Conservation (phyloP, 23 red algal species). For the Gracilariopsis chorda region DNA sequence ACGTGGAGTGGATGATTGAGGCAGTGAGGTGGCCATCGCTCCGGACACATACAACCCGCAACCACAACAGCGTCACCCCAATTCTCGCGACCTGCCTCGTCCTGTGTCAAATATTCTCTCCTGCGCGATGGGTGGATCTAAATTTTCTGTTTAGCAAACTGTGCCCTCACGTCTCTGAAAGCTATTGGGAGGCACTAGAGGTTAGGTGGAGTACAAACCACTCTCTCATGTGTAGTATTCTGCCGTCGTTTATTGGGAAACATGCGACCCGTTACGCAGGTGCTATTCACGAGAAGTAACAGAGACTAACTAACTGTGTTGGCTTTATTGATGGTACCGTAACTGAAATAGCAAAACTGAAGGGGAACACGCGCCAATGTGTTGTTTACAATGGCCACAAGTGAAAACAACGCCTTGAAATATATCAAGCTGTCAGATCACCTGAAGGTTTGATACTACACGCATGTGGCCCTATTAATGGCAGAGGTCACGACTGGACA, state of each 20-base stretch:
- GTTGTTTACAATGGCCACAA: slow-evolving; percentile 9
- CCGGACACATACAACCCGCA: neutral
- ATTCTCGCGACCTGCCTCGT: neutral
- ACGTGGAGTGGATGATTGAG: neutral
- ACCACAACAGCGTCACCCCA: neutral
- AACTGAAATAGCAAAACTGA: neutral
- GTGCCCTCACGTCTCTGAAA: neutral
- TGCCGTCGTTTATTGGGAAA: neutral
- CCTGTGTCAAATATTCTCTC: neutral
- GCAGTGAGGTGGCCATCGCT: neutral
- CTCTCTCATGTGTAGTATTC: neutral
- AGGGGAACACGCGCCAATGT: neutral
- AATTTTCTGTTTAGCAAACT: neutral
- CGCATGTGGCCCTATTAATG: neutral
- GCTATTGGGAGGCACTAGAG: neutral
- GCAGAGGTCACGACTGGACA: neutral
- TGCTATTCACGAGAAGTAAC: neutral
- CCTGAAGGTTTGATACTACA: neutral
- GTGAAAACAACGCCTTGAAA: neutral
- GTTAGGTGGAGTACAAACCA: neutral
- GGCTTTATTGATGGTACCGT: too few species aligned
- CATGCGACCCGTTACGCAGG: neutral
- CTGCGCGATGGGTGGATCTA: too few species aligned
- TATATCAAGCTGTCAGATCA: neutral
- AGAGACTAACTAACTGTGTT: too few species aligned